A percentile compares a stretch with the other conserved stretches of the same genome.
These are phyloP conservation scores for Scleroderma citrinum DNA, from an alignment of 768 basidiomycete species.

Conservation along the genomic window DNA sequence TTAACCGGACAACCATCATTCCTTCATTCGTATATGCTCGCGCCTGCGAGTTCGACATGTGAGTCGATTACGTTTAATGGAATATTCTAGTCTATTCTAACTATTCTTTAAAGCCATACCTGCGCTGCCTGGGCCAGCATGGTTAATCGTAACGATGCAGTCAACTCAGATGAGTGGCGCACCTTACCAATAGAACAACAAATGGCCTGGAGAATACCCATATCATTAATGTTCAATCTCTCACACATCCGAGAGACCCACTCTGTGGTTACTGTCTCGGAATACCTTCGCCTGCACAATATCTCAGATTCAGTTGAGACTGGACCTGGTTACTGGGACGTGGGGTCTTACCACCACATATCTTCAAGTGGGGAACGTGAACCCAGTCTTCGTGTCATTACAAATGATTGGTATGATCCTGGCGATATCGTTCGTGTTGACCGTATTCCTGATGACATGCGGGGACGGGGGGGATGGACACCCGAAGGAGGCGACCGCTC, in stretches of 20 bases:
- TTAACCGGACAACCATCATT: constrained; percentile 39
- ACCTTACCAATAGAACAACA: constrained; percentile 31
- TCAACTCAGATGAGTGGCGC: constrained; percentile 36
- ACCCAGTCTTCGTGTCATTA: constrained; percentile 27
- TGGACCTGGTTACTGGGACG: constrained; percentile 33
- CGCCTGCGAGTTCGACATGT: constrained; percentile 35
- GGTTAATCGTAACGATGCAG: constrained; percentile 42
- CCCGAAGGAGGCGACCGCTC: constrained; percentile 2
- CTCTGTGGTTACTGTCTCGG: constrained; percentile 34
- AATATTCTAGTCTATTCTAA: neutral
- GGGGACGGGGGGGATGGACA: constrained; percentile 15
- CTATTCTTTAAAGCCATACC: constrained; percentile 17
- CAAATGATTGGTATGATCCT: constrained; percentile 31
- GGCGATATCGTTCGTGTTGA: constrained; percentile 26
- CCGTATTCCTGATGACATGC: constrained; percentile 18
- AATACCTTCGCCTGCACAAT: constrained; percentile 38
- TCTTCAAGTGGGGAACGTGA: constrained; percentile 8
- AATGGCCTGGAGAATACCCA: constrained; percentile 32
- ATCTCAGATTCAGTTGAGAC: constrained; percentile 29
- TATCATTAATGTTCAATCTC: constrained; percentile 39
- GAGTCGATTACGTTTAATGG: neutral
- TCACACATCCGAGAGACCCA: constrained; percentile 32
- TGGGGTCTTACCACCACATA: constrained; percentile 27
- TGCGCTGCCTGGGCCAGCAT: constrained; percentile 38
- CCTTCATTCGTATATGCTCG: constrained; percentile 45